phyloP scores from a whole-genome alignment of 2,329 filamentous ascomycete species.

The Calonectria leucothoes region DNA sequence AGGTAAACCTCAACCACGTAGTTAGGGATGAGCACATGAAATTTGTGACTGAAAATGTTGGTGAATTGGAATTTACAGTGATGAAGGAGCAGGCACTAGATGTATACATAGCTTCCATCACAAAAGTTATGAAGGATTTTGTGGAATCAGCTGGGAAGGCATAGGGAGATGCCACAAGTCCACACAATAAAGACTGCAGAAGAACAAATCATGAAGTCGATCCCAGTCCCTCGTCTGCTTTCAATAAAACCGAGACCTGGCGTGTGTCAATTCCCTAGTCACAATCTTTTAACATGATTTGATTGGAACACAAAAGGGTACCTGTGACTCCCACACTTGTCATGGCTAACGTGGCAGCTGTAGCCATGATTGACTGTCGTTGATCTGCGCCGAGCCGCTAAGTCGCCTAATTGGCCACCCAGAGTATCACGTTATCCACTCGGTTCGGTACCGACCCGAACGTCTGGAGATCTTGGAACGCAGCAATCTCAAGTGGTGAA shows the following conservation, averaged over 20 bases:
- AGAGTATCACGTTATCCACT: background rate
- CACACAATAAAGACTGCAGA: background rate
- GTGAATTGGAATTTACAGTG: conserved; percentile 11
- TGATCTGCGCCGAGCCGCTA: background rate
- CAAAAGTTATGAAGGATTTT: conserved; percentile 18
- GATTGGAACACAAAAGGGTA: background rate
- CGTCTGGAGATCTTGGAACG: background rate
- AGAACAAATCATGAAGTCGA: background rate
- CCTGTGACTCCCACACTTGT: background rate
- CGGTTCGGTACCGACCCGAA: background rate
- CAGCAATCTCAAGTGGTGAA: background rate
- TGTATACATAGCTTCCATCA: conserved; percentile 14
- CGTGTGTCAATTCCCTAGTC: background rate
- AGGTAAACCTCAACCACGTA: conserved; percentile 19
- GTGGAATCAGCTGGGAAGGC: conserved; percentile 16
- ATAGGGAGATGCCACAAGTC: background rate
- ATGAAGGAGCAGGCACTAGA: conserved; percentile 17
- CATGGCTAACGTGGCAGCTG: background rate
- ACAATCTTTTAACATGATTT: background rate
- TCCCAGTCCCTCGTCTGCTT: background rate
- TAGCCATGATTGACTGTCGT: background rate
- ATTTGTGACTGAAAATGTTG: conserved; percentile 13
- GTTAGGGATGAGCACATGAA: conserved; percentile 19
- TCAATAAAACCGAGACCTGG: background rate
- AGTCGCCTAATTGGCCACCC: background rate